Evolutionary conservation across 177 flowering plant species (phyloP), one percentile per base, ranked within the genome.

Genomic region (Telopea speciosissima): DNA sequence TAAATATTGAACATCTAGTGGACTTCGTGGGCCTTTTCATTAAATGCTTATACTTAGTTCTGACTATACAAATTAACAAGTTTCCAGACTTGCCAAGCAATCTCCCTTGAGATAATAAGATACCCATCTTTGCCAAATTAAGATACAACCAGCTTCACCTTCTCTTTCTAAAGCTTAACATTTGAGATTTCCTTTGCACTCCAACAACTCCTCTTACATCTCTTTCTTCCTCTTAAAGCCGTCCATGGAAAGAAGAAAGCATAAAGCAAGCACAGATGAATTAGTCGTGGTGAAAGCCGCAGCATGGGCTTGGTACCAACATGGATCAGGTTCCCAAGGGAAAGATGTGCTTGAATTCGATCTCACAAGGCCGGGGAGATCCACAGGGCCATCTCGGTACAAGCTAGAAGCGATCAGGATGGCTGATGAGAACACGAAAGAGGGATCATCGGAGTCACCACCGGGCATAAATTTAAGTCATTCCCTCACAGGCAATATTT

Each of bases 301-400:
- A 14, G 87, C 89, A 67, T 86, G 87, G 89, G 87, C 87, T 0
- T 84, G 89, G 89, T 77, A 77, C 66, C 73, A 86, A 49, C 89
- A 40, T 24, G 85, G 86, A 14, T 82, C 89, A n/a, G 85, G 83
- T 9, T 70, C 79, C 1, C 79, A 76, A 1, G 66, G 70, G 1
- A 75, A 74, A 56, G 42, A 75, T 0, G 60, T 70, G 62, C 40
- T 60, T 1, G 86, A 83, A 16, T 75, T 62, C 49, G 79, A 74
- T 9, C 13, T 68, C 21, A 65, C 76, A 23, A 79, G 81, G 56
- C 40, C 70, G 21, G 69, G 44, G 1, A 65, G 24, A 1, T 24
- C 44, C 28, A 71, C 73, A 3, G 65, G 68, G 25, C 88, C 88
- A 0, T 81, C 89, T 8, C 73, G 86, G 19, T 85, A 78, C 80